Evolutionary conservation across 108 stramenopile genomes (phyloP), one percentile per base, ranked within the genome.

Genomic region (Conticribra weissflogii): DNA sequence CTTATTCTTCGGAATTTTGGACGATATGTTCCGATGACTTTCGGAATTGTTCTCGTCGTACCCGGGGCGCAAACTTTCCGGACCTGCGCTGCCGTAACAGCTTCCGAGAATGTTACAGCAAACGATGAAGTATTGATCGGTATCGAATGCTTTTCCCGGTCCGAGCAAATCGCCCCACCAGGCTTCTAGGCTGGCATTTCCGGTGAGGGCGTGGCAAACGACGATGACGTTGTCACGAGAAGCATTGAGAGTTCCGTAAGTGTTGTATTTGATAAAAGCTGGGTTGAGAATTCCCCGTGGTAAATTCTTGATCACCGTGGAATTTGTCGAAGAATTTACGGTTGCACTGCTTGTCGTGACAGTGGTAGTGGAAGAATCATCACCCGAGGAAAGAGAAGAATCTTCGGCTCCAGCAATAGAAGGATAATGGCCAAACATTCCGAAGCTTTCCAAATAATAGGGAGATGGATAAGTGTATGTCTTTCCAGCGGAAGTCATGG

Each of bases 131-230:
- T 98, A 96, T 46, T 88, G 90, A 66, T 83, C 81, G 7, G 96
- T 96, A 77, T 97, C 98, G 75, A 98, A 96, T 17, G 95, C 88
- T 54, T 89, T 88, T 9, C 85, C 86, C 0, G 85, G 83, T 60
- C 96, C 96, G 5, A 96, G 80, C 49, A 96, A 65, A 60, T 74
- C 89, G 18, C 94, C 94, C 97, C 97, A 98, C 97, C 97, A 98
- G 0, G 82, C 69, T 54, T 97, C 93, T 24, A 98, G 68, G n/a
- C 80, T 81, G 29, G 96, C 89, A 72, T 97, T 98, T 2, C 96
- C 97, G 12, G 97, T 98, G 1, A 98, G 71, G 14, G 96, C 97
- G 72, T 98, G 97, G 82, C 96, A 97, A 9, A 98, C 81, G 3
- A 98, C 94, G 23, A 98, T 31, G 1, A 92, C 96, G 68, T 98